Percentiles rank a stretch among this genome's conserved stretches.
phyloP scores from a whole-genome alignment of 345 rosid species.

The Lagerstroemia speciosa region DNA sequence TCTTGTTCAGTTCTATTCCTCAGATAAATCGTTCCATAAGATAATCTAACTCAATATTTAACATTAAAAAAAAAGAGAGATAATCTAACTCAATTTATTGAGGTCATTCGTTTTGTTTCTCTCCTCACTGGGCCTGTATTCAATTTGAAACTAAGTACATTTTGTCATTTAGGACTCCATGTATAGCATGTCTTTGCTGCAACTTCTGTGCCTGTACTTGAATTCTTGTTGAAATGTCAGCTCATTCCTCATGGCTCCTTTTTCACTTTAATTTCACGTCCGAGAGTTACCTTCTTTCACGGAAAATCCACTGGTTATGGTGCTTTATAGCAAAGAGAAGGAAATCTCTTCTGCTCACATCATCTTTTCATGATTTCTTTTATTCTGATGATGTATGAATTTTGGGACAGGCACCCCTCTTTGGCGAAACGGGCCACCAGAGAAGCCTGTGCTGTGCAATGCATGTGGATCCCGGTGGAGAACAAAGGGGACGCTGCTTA shows the following conservation, averaged over 20 bases:
- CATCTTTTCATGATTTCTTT: too few species aligned
- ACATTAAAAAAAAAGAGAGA: too few species aligned
- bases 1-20: not conserved
- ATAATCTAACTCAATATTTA: too few species aligned
- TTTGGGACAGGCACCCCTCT: constrained; percentile 71
- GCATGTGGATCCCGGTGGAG: constrained; percentile 99
- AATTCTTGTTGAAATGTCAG: too few species aligned
- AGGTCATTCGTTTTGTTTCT: not conserved
- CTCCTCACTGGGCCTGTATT: not conserved
- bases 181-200: too few species aligned
- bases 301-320: too few species aligned
- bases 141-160: not conserved
- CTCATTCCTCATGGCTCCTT: too few species aligned
- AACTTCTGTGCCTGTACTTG: too few species aligned
- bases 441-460: constrained; percentile 95
- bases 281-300: too few species aligned
- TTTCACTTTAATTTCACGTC: too few species aligned
- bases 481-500: constrained; percentile 74
- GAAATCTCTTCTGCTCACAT: too few species aligned
- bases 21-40: not conserved
- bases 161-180: not conserved
- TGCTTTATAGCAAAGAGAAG: too few species aligned
- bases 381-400: not conserved
- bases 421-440: constrained; percentile 98
- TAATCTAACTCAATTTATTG: not conserved